Base-by-base conservation (phyloP, 768 basidiomycete species). In the Tylopilus rubrobrunneus region DNA sequence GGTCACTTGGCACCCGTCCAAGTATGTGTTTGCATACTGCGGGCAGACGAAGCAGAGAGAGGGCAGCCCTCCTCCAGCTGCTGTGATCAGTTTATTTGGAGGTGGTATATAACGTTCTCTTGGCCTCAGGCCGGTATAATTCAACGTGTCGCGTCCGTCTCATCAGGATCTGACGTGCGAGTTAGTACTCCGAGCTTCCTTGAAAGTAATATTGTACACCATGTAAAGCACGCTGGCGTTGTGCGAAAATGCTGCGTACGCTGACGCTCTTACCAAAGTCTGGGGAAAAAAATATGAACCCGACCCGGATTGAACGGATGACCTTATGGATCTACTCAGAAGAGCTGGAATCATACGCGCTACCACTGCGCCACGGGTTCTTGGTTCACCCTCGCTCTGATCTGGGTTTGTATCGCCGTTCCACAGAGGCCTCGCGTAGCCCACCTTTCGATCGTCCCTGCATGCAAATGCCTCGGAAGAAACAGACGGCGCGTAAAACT, bases 1-100 rank as follows among this genome's bases (percentile, higher is more conserved):
- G 1, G 89, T 92, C 3, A 72, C 82, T 2, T 91, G 89, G 89
- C 89, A 91, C 67, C 89, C 89, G 5, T 87, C 85, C 7, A 87
- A 83, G 69, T 84, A 88, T 60, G 79, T 84, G n/a, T 80, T 89
- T 49, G 89, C 89, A 3, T 91, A 89, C 59, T 90, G 87, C 63
- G 89, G 88, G 3, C 87, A 89, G 61, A 87, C 83, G 4, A 85
- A 83, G 58, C 64, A 73, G 44, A 79, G 78, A 45, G 86, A 89
- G 71, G 85, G 80, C 23, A 79, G 77, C 5, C 83, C 86, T 28
- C 79, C 81, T 15, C 82, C 87, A 21, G 76, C 78, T 1, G 85
- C 86, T 10, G 78, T 86, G 31, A 76, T 92, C 52, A 88, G 88
- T 62, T 71, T 90, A 58, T 92, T 91, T 61, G 88, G 88, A 31